Evolutionary conservation across 2,329 filamentous ascomycete species (phyloP).

Genomic region (Monilinia vaccinii-corymbosi): DNA sequence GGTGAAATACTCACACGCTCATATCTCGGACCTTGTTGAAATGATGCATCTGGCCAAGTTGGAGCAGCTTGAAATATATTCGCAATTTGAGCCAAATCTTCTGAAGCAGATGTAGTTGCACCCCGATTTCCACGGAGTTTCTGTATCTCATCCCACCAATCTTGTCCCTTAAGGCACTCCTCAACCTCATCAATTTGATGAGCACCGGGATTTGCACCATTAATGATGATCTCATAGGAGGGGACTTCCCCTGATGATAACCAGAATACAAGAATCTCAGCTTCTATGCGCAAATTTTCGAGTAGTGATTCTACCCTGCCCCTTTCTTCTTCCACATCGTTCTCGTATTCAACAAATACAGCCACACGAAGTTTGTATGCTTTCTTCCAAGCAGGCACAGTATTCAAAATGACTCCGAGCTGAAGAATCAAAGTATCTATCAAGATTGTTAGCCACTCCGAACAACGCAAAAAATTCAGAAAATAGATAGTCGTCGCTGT

Average conservation of each 20-base stretch:
- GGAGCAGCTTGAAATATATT: constrained; percentile 34
- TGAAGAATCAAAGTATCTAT: constrained; percentile 71
- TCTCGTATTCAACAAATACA: constrained; percentile 85
- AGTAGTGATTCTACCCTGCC: constrained; percentile 63
- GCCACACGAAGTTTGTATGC: constrained; percentile 65
- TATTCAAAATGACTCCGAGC: constrained; percentile 74
- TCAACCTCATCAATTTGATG: constrained; percentile 54
- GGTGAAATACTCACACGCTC: constrained; percentile 25
- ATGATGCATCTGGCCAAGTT: constrained; percentile 44
- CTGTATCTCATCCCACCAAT: constrained; percentile 77
- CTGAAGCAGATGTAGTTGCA: constrained; percentile 29
- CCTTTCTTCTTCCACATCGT: constrained; percentile 70
- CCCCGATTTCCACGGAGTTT: constrained; percentile 37
- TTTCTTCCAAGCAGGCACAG: constrained; percentile 71
- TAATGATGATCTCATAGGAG: constrained; percentile 71
- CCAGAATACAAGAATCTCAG: constrained; percentile 72
- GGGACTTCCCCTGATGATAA: constrained; percentile 63
- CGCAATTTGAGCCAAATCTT: constrained; percentile 35
- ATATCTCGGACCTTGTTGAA: constrained; percentile 40
- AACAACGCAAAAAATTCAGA: background rate
- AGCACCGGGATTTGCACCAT: constrained; percentile 50
- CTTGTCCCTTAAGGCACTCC: constrained; percentile 57
- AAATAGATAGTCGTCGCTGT: background rate
- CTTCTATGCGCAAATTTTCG: constrained; percentile 74
- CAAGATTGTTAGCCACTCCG: constrained; percentile 29